Evolutionary conservation across 2,329 filamentous ascomycete species (phyloP).

Genomic region (Colletotrichum sp.): DNA sequence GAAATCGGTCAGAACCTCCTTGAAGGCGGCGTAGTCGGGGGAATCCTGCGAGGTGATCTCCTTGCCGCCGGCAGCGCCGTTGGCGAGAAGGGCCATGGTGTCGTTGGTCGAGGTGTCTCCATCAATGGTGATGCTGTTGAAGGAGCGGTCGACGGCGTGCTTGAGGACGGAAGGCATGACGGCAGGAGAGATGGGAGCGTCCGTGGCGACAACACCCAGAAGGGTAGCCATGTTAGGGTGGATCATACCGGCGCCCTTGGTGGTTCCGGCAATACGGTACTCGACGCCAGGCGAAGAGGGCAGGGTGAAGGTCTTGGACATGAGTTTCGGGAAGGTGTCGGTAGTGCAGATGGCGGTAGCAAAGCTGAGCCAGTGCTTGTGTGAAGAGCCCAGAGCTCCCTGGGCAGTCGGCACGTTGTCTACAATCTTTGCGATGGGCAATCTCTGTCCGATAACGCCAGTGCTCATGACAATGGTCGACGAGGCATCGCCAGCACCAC

Average conservation of each 20-base stretch:
- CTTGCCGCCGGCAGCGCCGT: conserved; percentile 83
- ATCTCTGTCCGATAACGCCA: conserved; percentile 92
- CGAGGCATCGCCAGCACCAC: conserved; percentile 40
- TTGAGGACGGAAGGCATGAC: conserved; percentile 74
- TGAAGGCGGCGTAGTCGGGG: conserved; percentile 74
- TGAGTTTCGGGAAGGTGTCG: conserved; percentile 96
- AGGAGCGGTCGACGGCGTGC: conserved; percentile 79
- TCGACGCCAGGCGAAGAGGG: conserved; percentile 77
- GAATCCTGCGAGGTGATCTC: conserved; percentile 60
- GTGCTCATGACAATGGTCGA: conserved; percentile 97
- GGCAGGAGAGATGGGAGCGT: conserved; percentile 76
- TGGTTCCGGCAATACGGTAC: conserved; percentile 92
- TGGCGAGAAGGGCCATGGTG: conserved; percentile 92
- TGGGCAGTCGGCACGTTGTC: conserved; percentile 80
- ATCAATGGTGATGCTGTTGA: conserved; percentile 97
- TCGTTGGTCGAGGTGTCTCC: conserved; percentile 98
- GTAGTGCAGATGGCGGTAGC: conserved; percentile 97
- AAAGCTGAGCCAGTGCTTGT: conserved; percentile 85
- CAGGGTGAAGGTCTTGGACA: conserved; percentile 83
- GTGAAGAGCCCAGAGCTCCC: conserved; percentile 71
- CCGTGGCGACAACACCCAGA: conserved; percentile 89
- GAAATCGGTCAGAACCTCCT: conserved; percentile 75
- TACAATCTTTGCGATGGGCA: conserved; percentile 91
- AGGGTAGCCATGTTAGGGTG: conserved; percentile 99
- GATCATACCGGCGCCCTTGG: conserved; percentile 99